Percentiles rank a stretch among this genome's conserved stretches.
Evolutionary conservation across 2,329 filamentous ascomycete genomes (phyloP).

Genomic region (Dothideomycetes sp.): DNA sequence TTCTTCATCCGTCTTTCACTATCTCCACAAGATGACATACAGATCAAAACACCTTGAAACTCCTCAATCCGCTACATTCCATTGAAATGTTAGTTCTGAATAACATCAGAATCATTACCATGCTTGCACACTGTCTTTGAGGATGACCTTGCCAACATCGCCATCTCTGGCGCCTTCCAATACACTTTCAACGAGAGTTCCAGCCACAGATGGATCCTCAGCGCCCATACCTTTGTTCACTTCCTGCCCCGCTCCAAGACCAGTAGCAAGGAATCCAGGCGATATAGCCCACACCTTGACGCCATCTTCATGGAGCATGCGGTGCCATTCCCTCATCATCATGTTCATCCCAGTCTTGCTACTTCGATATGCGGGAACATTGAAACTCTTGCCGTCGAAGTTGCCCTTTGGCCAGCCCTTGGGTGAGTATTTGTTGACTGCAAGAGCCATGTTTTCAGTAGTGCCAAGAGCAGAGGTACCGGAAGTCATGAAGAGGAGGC

Average conservation of each 20-base stretch:
- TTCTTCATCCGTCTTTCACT: too few relatives aligned
- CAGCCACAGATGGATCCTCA: conserved; percentile 24
- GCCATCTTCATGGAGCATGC: conserved; percentile 27
- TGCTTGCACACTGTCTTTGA: conserved; percentile 22
- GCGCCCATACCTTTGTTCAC: conserved; percentile 26
- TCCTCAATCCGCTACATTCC: too few relatives aligned
- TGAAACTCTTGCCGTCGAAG: too few relatives aligned
- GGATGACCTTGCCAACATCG: conserved; percentile 27
- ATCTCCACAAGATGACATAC: too few relatives aligned
- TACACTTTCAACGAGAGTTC: conserved; percentile 25
- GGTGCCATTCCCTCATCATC: conserved; percentile 37
- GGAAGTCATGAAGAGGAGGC: conserved; percentile 28
- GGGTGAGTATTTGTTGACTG: conserved; percentile 14
- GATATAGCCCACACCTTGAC: conserved; percentile 38
- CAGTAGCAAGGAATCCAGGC: conserved; percentile 37
- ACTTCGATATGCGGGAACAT: conserved; percentile 27
- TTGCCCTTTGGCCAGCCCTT: conserved; percentile 38
- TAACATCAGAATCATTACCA: too few relatives aligned
- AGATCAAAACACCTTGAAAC: too few relatives aligned
- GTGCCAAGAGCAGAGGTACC: conserved; percentile 31
- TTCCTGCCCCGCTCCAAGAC: conserved; percentile 23
- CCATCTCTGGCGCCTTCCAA: conserved; percentile 28
- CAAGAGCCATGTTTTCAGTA: conserved; percentile 18
- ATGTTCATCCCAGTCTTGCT: conserved; percentile 39
- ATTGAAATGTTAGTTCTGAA: too few relatives aligned